Base-by-base conservation (phyloP, 106 monocot species). In the Iris macrosiphon region DNA sequence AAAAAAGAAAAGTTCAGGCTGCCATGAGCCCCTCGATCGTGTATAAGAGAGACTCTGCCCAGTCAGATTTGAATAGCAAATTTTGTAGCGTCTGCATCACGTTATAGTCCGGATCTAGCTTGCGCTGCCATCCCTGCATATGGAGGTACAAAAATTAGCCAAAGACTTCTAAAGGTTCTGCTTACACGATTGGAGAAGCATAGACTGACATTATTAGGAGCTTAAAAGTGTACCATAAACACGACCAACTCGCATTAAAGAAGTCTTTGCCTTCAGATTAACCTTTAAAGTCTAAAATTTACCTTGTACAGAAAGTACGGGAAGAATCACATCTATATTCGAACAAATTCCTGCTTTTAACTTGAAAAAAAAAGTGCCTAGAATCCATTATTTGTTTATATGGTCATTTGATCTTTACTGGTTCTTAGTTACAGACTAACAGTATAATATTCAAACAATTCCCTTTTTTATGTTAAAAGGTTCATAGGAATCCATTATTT, bases 81-180 rank as follows among this genome's bases (percentile, higher is more conserved):
- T 75, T 68, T 53, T 76, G 84, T 16, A 94, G 50, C 16, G 88
- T 94, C 29, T 76, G 75, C 94, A 94, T 88, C 34, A 94, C 88
- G 60, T 94, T 73, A 57, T 89, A 94, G 25, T 82, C 88, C 0
- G 94, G 94, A 82, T 94, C 94, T 42, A 94, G 55, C 73, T 94
- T 94, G 9, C 88, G 78, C 66, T 94, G 94, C 94, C 94, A 94
- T 6, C 94, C 94, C 94, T 94, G 31, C 19, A 73, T 12, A 44
- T 1, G 26, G 48, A n/a, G 24, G 26, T 48, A 26, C 11, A 25
- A 25, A 26, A 48, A 25, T 48, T 48, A 0, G 25, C 23, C 2
- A 48, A 48, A 48, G 4, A n/a, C 23, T 25, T 25, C 29, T 29
- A 7, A 15, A 26, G 26, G 1, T 29, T 29, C 28, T 19, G 16